Evolutionary conservation across 345 rosid species (phyloP).

Genomic region (Lenwebbia sp.): DNA sequence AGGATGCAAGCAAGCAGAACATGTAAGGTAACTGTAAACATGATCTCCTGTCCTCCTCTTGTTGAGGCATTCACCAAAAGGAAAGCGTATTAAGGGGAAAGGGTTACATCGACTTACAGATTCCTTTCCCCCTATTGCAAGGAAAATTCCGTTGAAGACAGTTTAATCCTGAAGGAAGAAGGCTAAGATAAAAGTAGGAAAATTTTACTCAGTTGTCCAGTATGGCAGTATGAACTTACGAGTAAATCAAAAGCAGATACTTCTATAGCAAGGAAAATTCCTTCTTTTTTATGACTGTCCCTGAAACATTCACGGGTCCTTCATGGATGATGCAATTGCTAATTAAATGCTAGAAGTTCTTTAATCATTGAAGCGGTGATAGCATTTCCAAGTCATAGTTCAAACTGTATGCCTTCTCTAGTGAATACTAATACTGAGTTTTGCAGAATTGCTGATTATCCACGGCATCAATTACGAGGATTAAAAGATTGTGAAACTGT

Average conservation of each 20-base stretch:
- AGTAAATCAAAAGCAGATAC: neutral
- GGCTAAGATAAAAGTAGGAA: conserved; percentile 14
- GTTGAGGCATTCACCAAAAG: neutral
- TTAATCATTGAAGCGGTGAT: neutral
- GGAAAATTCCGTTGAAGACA: conserved; percentile 64
- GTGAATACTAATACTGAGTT: neutral
- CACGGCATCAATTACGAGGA: accelerated
- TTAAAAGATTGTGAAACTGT: neutral
- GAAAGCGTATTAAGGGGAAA: neutral
- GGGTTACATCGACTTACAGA: conserved; percentile 26
- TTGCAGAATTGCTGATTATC: neutral
- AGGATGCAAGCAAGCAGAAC: neutral
- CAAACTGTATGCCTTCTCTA: neutral
- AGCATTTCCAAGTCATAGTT: neutral
- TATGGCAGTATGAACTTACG: neutral
- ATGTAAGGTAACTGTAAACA: neutral
- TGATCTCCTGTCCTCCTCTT: neutral
- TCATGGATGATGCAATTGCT: neutral
- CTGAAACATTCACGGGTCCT: neutral
- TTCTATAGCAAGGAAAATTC: neutral
- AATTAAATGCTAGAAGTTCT: neutral
- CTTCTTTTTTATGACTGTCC: neutral
- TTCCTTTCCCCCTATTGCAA: conserved; percentile 37
- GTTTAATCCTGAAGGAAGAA: conserved; percentile 33
- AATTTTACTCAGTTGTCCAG: neutral